Base-by-base conservation (phyloP, 2,329 filamentous ascomycete genomes). In the Scedosporium apiospermum region DNA sequence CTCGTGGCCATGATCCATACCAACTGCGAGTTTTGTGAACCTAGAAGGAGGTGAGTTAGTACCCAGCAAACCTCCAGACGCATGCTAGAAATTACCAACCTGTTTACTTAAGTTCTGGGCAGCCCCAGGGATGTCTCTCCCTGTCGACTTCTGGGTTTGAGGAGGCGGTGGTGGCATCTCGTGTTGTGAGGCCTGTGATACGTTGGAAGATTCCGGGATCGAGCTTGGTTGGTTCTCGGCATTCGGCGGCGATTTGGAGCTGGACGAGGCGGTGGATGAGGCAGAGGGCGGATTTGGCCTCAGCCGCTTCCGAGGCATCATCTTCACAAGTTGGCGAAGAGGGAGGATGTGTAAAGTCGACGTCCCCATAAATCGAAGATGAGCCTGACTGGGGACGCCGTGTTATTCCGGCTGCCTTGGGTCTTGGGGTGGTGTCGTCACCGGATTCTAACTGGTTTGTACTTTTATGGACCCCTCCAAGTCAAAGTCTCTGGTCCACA, bases 1-100 rank as follows among this genome's bases (percentile, higher is more conserved):
- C 70, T 64, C 81, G 76, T 18, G 83, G 81, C 82, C 82, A 86
- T 18, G 84, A 83, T 61, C 83, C 82, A 70, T 87, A 87, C 85
- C 84, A 88, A 70, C 83, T 86, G 58, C 76, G 76, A 7, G 78
- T 73, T 69, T 84, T 84, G 64, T 77, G 78, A 44, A 80, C 72
- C 81, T 84, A 67, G 1, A 14, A 51, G 57, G 16, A 3, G 18
- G 21, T 49, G 34, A n/a, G 42, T 30, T 21, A 49, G 44, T 49
- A 49, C 44, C 16, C 5, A 49, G 16, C 44, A 49, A 49, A n/a
- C n/a, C 44, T n/a, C 14, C 9, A 7, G n/a, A 49, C 9, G 44
- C 16, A 18, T 21, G 44, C 16, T 23, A 27, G 10, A 27, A 55
- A 23, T 21, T 3, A 53, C 59, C n/a, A 61, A 61, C 59, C 42